phyloP scores from a whole-genome alignment of 345 rosid species.

The Populus euphratica region DNA sequence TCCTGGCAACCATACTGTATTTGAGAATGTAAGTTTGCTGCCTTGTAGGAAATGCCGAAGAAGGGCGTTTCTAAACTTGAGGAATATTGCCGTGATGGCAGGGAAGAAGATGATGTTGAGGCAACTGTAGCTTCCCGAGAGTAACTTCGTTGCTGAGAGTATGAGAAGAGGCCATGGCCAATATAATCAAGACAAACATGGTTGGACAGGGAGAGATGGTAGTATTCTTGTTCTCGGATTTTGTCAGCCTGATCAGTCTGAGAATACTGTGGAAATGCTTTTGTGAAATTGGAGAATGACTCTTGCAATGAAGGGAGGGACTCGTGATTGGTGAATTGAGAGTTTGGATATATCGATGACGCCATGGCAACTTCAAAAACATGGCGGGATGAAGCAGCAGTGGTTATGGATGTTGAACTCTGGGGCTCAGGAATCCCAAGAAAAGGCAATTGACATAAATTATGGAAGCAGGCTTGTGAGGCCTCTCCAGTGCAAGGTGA shows the following conservation, averaged over 20 bases:
- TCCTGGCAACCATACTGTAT: conserved; percentile 39
- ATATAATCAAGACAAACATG: conserved; percentile 61
- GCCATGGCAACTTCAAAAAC: conserved; percentile 43
- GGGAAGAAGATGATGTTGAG: conserved; percentile 31
- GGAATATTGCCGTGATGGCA: not conserved
- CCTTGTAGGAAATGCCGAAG: conserved; percentile 47
- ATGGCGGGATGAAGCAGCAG: conserved; percentile 27
- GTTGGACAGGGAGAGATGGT: conserved; percentile 46
- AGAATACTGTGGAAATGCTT: conserved; percentile 48
- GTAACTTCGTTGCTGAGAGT: conserved; percentile 36
- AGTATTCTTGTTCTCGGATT: conserved; percentile 59
- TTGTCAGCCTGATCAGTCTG: conserved; percentile 52
- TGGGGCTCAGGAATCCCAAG: conserved; percentile 24
- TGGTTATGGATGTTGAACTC: not conserved
- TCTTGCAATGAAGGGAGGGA: conserved; percentile 66
- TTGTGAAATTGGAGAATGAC: conserved; percentile 45
- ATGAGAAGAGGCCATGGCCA: conserved; percentile 77
- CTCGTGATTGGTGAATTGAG: conserved; percentile 71
- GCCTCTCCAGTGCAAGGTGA: conserved; percentile 42
- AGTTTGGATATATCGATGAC: conserved; percentile 41
- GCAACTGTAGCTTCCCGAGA: conserved; percentile 2
- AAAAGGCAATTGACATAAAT: conserved; percentile 53
- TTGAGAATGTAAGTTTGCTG: conserved; percentile 40
- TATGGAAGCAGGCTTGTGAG: conserved; percentile 46
- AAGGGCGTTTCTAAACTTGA: conserved; percentile 19